These are phyloP conservation scores for Stramenopiles sp. DNA, from an alignment of 352 stramenopile species.

Conservation along the genomic window DNA sequence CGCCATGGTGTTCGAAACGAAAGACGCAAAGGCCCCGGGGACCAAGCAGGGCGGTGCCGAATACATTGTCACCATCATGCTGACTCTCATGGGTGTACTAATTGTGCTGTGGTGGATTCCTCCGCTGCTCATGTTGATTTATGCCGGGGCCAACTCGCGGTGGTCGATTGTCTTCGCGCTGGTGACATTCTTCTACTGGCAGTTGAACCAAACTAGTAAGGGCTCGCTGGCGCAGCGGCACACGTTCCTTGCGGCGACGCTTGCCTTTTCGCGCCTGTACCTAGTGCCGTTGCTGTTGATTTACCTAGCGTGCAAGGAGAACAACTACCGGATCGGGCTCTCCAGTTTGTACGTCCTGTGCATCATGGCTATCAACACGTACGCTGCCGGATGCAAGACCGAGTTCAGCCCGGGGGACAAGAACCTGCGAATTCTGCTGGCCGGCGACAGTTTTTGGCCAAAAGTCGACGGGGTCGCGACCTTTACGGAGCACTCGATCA, in stretches of 20 bases:
- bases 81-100: background rate
- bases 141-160: background rate
- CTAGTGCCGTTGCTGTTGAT: background rate
- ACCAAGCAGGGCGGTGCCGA: background rate
- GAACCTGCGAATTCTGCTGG: background rate
- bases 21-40: background rate
- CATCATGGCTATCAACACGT: background rate
- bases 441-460: background rate
- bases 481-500: background rate
- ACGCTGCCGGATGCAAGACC: background rate
- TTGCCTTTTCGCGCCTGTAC: background rate
- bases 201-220: background rate
- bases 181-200: background rate
- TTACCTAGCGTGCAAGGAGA: background rate
- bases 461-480: background rate
- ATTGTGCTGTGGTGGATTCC: background rate
- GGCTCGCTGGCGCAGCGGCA: background rate
- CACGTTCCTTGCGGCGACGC: background rate
- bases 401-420: background rate
- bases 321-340: background rate
- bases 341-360: background rate
- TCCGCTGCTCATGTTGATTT: background rate
- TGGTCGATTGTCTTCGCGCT: background rate
- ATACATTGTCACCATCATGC: background rate
- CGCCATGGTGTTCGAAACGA: background rate